Evolutionary conservation across 176 grass and related monocot genomes (phyloP).

Genomic region (Stipa capillata): DNA sequence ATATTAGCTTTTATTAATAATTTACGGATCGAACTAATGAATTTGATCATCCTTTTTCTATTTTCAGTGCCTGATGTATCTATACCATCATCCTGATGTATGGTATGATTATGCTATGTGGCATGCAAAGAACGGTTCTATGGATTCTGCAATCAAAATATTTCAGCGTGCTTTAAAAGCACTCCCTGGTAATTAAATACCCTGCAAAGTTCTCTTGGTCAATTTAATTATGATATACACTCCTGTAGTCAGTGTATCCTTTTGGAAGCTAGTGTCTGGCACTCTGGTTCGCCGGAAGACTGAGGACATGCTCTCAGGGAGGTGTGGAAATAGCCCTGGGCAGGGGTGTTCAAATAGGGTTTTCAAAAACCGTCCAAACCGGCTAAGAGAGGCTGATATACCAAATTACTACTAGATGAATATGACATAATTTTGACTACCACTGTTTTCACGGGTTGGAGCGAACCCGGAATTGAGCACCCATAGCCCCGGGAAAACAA

Average conservation of each 20-base stretch:
- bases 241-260: neutral
- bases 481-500: neutral
- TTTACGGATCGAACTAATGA: no score
- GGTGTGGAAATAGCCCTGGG: neutral
- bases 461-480: no score
- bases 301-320: conserved; percentile 7
- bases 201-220: conserved; percentile 9
- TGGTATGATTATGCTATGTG: conserved; percentile 96
- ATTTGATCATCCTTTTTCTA: conserved; percentile 6
- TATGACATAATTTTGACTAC: no score
- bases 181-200: conserved; percentile 68
- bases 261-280: neutral
- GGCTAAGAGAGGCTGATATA: no score
- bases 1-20: no score
- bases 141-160: conserved; percentile 84
- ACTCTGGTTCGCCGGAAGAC: neutral
- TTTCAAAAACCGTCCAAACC: no score
- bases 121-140: conserved; percentile 67
- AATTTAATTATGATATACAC: neutral
- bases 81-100: conserved; percentile 98
- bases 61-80: conserved; percentile 85
- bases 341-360: no score
- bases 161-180: conserved; percentile 96
- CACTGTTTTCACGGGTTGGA: no score
- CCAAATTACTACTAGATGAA: no score